These are phyloP conservation scores for Russula earlei DNA, from an alignment of 768 basidiomycete genomes.

Conservation along the genomic window DNA sequence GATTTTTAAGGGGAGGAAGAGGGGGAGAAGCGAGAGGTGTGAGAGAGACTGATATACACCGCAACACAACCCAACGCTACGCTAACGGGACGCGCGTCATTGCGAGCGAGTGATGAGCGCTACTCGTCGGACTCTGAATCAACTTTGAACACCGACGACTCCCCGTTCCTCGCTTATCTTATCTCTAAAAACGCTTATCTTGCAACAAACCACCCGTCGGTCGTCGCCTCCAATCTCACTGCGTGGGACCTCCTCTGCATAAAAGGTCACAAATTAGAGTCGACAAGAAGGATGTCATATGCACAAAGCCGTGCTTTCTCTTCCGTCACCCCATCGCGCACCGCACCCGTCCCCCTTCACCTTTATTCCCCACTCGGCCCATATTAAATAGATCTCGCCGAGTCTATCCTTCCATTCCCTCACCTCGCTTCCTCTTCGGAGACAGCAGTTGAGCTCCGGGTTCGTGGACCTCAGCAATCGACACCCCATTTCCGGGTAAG, in stretches of 20 bases:
- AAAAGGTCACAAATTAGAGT: no score
- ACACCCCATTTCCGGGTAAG: not conserved
- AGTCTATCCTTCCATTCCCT: not conserved
- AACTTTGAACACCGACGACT: not conserved
- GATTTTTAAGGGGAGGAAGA: not conserved
- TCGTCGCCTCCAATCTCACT: not conserved
- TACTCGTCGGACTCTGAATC: conserved; percentile 7
- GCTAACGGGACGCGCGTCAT: conserved; percentile 13
- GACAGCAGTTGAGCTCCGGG: not conserved
- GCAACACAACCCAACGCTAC: no score
- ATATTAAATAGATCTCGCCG: not conserved
- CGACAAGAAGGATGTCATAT: no score
- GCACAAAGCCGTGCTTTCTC: no score
- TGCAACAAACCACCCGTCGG: not conserved
- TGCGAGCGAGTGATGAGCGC: no score
- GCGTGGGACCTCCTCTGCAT: no score
- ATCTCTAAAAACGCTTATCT: not conserved
- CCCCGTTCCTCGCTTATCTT: conserved; percentile 5
- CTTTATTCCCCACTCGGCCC: not conserved
- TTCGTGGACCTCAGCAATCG: not conserved
- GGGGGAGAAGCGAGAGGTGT: not conserved
- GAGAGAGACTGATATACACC: conserved; percentile 11
- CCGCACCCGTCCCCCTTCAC: not conserved
- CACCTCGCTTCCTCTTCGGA: not conserved
- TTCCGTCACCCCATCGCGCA: no score